phyloP scores from a whole-genome alignment of 768 basidiomycete genomes.

The Neoboletus magnificus region DNA sequence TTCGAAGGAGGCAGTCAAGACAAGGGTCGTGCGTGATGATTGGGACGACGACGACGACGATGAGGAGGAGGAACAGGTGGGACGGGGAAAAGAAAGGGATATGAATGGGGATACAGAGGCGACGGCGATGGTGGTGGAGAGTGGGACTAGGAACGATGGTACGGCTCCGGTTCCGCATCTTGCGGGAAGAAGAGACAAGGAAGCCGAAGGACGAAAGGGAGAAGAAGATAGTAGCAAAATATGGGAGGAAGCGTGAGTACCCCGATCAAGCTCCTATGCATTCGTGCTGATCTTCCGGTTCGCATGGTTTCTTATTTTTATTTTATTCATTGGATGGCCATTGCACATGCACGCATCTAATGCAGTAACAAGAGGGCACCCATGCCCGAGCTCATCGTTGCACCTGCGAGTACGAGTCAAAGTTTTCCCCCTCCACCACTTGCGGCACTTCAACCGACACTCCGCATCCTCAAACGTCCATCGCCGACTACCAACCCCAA shows the following conservation, averaged over 20 bases:
- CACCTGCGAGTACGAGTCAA: slow-evolving; percentile 36
- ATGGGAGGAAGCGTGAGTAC: slow-evolving; percentile 70
- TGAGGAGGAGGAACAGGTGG: not conserved
- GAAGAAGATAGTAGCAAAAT: slow-evolving; percentile 43
- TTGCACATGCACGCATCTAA: not conserved
- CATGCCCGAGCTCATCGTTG: slow-evolving; percentile 63
- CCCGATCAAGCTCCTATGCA: not conserved
- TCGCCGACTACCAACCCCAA: slow-evolving; percentile 20
- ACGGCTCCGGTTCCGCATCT: not conserved
- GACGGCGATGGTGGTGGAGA: not conserved
- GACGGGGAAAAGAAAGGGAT: too few species aligned
- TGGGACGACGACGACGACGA: slow-evolving; percentile 59
- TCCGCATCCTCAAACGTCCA: slow-evolving; percentile 75
- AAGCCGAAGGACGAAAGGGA: not conserved
- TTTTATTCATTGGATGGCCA: not conserved
- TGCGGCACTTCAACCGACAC: slow-evolving; percentile 55
- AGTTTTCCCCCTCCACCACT: slow-evolving; percentile 48
- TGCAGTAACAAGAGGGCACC: slow-evolving; percentile 57
- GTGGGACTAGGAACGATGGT: not conserved
- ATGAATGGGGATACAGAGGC: not conserved
- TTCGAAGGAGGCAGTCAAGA: not conserved
- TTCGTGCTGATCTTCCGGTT: slow-evolving; percentile 13
- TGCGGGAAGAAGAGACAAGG: not conserved
- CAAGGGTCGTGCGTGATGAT: slow-evolving; percentile 40
- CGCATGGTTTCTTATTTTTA: not conserved